Evolutionary conservation across 1,139 yeast genomes (phyloP).

Genomic region (Sugiyamaella novakii): DNA sequence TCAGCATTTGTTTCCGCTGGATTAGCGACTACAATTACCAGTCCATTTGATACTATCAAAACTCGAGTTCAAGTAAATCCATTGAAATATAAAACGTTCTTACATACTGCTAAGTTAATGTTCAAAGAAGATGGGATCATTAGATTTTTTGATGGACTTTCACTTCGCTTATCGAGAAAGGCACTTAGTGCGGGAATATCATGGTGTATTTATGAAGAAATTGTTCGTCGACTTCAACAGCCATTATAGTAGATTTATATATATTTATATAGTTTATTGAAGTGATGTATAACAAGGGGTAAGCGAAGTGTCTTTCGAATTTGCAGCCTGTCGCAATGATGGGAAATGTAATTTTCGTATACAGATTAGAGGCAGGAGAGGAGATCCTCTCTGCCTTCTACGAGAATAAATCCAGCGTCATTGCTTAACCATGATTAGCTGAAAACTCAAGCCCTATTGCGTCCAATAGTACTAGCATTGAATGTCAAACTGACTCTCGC

Average conservation of each 20-base stretch:
- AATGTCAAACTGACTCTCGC: too few species aligned
- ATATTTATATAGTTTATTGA: slow-evolving; percentile 1
- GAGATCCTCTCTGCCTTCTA: too few species aligned
- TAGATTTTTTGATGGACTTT: slow-evolving; percentile 78
- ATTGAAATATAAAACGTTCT: slow-evolving; percentile 46
- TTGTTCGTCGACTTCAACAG: slow-evolving; percentile 45
- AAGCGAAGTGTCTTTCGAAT: too few species aligned
- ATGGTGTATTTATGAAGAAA: slow-evolving; percentile 95
- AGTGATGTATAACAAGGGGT: too few species aligned
- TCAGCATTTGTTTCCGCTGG: slow-evolving; percentile 46
- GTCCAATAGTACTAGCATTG: too few species aligned
- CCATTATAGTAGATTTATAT: slow-evolving; percentile 7
- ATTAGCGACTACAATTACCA: slow-evolving; percentile 81
- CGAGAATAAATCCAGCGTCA: too few species aligned
- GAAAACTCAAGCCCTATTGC: too few species aligned
- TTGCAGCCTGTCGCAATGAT: too few species aligned
- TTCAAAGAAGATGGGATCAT: slow-evolving; percentile 59
- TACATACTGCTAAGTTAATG: slow-evolving; percentile 46
- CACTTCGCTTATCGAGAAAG: slow-evolving; percentile 78
- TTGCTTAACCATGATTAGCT: too few species aligned
- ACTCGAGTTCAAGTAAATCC: slow-evolving; percentile 84
- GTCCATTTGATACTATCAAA: slow-evolving; percentile 93
- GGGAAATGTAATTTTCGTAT: too few species aligned
- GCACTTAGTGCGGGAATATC: slow-evolving; percentile 93
- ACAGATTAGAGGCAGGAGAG: too few species aligned